A percentile compares a stretch with the other conserved stretches of the same genome.
Conservation (phyloP, 164 flowering plant species). For the Tetrastigma voinierianum region DNA sequence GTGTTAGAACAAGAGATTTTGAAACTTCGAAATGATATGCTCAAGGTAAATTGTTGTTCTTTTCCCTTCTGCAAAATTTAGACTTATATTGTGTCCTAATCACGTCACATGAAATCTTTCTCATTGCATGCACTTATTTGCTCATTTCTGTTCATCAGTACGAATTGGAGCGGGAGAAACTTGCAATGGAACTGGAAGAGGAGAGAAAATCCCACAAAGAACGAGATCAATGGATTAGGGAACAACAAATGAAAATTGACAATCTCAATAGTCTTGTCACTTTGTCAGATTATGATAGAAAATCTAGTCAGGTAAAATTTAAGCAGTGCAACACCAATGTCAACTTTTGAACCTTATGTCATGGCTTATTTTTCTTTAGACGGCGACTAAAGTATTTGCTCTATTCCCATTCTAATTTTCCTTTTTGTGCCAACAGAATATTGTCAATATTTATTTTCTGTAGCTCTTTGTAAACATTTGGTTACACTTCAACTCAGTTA, state of each 20-base stretch:
- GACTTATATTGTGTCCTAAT: not conserved
- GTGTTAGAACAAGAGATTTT: constrained; percentile 87
- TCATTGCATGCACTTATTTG: not conserved
- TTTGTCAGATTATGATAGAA: constrained; percentile 44
- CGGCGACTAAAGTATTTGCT: not conserved
- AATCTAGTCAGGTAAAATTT: constrained; percentile 46
- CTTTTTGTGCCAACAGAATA: not conserved
- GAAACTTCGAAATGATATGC: constrained; percentile 88
- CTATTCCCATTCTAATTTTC: not conserved
- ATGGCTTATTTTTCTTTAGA: not conserved
- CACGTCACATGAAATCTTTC: not conserved
- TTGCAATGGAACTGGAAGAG: constrained; percentile 84
- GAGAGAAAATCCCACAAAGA: constrained; percentile 82
- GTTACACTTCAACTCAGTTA: not conserved
- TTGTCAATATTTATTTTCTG: not conserved
- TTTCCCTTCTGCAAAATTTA: not conserved
- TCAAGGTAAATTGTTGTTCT: constrained; percentile 51
- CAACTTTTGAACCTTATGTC: not conserved
- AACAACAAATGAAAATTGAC: constrained; percentile 65
- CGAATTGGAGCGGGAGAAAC: constrained; percentile 85
- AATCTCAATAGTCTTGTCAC: constrained; percentile 51
- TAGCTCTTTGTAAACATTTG: too few relatives aligned
- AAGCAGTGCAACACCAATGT: not conserved
- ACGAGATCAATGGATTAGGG: constrained; percentile 57
- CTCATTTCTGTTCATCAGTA: constrained; percentile 42